Evolutionary conservation across 768 basidiomycete genomes (phyloP), one percentile per base, ranked within the genome.

Genomic region (Tubosaeta brunneosetosa): DNA sequence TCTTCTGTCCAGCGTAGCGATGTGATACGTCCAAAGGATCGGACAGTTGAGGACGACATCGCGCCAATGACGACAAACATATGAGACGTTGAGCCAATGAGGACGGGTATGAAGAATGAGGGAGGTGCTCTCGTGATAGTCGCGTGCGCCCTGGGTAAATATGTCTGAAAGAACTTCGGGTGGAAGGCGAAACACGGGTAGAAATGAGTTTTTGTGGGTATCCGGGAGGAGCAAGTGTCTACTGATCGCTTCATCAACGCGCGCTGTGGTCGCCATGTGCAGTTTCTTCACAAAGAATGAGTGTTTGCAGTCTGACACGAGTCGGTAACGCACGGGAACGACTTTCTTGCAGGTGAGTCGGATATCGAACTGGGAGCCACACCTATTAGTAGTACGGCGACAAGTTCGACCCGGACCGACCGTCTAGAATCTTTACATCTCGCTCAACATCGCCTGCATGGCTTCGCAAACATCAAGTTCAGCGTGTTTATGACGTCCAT

Each of bases 11-110:
- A 40, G 17, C 19, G 38, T 22, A 40, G 12, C 17, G 38, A 40
- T 11, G 7, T 42, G 22, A 10, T 26, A 42, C 13, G 25, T 14
- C 41, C 25, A 42, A 11, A 42, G 41, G 5, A 22, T 14, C 13
- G 0, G 77, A 47, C 65, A 73, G 34, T 61, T 65, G 4, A 79
- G 53, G 8, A 76, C 75, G 1, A 77, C 70, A 0, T 66, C 43
- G n/a, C 78, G 73, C 76, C 76, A 79, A 46, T 71, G 68, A 4
- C 32, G 4, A 14, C 42, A 44, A 34, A 61, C 55, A 33, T 58
- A 48, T 1, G 61, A 56, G 7, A 65, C 46, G 3, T 37, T 44
- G 33, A 58, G 36, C 51, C 48, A 56, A 14, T 2, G 8, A 3
- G 57, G 25, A 34, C 19, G 14, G 40, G 5, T 1, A 5, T 7